Base-by-base conservation (phyloP, 192 early-diverging fungal genomes). In the Backusella liffmaniae region DNA sequence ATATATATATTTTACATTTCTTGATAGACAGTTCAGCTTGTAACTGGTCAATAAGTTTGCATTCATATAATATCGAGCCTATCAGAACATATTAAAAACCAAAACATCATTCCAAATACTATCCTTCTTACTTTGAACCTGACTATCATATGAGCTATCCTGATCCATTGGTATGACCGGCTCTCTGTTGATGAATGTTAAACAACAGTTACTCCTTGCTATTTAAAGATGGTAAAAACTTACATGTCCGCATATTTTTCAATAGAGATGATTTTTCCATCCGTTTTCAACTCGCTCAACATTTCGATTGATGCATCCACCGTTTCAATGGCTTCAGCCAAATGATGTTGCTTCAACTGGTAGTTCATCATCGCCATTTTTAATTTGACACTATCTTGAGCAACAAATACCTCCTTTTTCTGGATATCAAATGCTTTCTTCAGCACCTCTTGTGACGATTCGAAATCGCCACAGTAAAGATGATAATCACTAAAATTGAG, bases 401-500 rank as follows among this genome's bases (percentile, higher is more conserved):
- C 23, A 69, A 69, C 39, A 37, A 49, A 29, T 15, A 69, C 35
- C n/a, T 70, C 32, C 4, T 53, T 36, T 29, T 69, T 69, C 62
- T 74, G 73, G 7, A 77, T 26, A 66, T 85, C 82, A 5, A 76
- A 59, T 1, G 85, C 81, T 12, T 78, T 67, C 16, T 83, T 70
- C 1, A 91, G 46, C 30, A 77, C 80, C 2, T 81, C 29, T 32
- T 49, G 41, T 16, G 70, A 44, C 18, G 18, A 78, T 30, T 79
- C 74, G 59, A 89, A 83, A 13, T 79, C 70, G 16, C 87, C 82
- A 37, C 76, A 84, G n/a, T 83, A 77, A 49, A 83, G 81, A 23
- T 88, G 65, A 18, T 91, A 67, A 53, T 94, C 90, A 23, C 88
- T 87, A 5, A 91, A 75, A n/a, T 75, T 73, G 30, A 93, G 77